These are phyloP conservation scores for Xanthoparmelia taractica DNA, from an alignment of 495 filamentous ascomycete species.

Conservation along the genomic window DNA sequence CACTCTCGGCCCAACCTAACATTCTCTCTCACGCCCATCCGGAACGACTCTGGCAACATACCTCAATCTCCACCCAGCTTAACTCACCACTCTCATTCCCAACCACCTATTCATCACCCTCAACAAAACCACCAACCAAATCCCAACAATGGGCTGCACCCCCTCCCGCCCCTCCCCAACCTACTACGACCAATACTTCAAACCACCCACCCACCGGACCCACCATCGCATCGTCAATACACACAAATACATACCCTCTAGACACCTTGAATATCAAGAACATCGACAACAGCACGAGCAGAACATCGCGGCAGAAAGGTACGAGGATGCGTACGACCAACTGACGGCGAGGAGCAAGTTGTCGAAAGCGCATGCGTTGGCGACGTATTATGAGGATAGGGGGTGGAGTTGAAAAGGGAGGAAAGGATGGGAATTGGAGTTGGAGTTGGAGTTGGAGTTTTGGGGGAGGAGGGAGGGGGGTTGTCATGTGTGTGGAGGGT, in stretches of 20 bases:
- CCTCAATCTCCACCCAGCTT: background rate
- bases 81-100: no score
- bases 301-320: background rate
- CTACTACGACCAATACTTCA: background rate
- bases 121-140: background rate
- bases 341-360: background rate
- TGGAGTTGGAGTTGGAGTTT: no score
- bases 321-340: background rate
- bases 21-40: background rate
- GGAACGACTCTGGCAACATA: no score
- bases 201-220: no score
- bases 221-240: background rate
- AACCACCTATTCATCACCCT: no score
- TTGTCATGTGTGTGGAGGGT: no score
- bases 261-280: no score
- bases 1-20: background rate
- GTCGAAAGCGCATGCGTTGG: background rate
- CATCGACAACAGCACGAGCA: background rate
- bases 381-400: background rate
- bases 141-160: background rate
- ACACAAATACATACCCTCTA: no score
- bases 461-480: no score
- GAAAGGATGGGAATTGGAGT: no score
- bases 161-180: background rate
- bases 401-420: background rate